Base-by-base conservation (phyloP, 345 rosid genomes). In the Eucalyptus globulus region DNA sequence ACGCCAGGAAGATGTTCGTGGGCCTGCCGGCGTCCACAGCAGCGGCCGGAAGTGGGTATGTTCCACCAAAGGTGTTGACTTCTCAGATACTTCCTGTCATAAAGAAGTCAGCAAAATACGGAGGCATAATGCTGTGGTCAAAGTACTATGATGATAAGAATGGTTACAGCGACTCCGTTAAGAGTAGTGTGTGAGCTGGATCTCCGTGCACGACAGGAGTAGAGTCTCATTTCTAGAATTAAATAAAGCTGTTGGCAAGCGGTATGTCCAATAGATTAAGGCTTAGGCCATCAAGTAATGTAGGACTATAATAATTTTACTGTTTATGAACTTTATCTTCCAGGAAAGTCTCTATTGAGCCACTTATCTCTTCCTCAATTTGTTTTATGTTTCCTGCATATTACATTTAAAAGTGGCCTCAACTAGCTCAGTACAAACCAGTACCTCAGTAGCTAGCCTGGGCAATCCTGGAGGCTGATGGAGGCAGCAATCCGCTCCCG, bases 41-140 rank as follows among this genome's bases (percentile, higher is more conserved):
- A 34, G 97, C 96, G 1, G 94, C 96, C 0, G 94, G 93, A 67
- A 92, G 94, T 85, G 95, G 97, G 53, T 94, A 92, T 83, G 88
- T 95, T 81, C 94, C 96, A 2, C 90, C 95, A 4, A 88, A 92
- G 22, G 91, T 92, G 50, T 47, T 95, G 56, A 91, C 88, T 47
- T 90, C 94, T 31, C 91, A 89, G 86, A 88, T 95, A 26, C 93
- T 94, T 90, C 95, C 93, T 29, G 89, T 49, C 50, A 88, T 95
- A 9, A 94, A 92, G 89, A 89, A 88, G 29, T 93, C 96, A 14
- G 37, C 58, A 6, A 93, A 93, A 45, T 95, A 95, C 86, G 97
- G 97, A 45, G 97, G 97, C 26, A 91, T 94, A 3, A 94, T 94
- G 96, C 93, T 95, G 44, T 95, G 96, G 96, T 91, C 93, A 22